These are phyloP conservation scores for Naganishia randhawae DNA, from an alignment of 768 basidiomycete species.

Conservation along the genomic window DNA sequence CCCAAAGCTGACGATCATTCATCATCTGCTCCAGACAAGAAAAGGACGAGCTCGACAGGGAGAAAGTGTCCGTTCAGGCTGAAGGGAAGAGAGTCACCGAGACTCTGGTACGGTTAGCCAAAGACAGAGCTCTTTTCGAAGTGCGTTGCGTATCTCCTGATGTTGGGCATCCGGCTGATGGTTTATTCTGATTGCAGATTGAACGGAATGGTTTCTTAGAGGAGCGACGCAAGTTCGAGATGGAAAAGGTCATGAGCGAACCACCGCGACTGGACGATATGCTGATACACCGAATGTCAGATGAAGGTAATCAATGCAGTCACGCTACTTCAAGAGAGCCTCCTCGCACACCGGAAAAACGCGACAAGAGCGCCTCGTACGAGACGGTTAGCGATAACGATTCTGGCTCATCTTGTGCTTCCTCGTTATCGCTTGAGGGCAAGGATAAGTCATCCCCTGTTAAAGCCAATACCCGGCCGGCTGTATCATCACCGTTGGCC, in stretches of 20 bases:
- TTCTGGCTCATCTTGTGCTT: background rate
- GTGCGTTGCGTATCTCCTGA: slow-evolving; percentile 31
- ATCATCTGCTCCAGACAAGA: slow-evolving; percentile 16
- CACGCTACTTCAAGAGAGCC: background rate
- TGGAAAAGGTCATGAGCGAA: slow-evolving; percentile 38
- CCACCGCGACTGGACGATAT: slow-evolving; percentile 9
- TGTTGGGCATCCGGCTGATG: background rate
- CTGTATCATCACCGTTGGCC: slow-evolving; percentile 26
- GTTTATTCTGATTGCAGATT: slow-evolving; percentile 30
- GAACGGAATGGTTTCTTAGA: slow-evolving; percentile 41
- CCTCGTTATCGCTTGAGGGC: too few species aligned
- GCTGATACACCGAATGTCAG: background rate
- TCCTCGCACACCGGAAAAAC: slow-evolving; percentile 11
- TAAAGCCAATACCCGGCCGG: slow-evolving; percentile 9
- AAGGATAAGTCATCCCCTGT: background rate
- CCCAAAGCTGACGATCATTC: background rate
- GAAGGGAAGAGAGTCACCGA: slow-evolving; percentile 36
- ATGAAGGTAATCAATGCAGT: background rate
- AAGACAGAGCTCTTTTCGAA: slow-evolving; percentile 41
- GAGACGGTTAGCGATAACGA: background rate
- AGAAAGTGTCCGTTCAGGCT: slow-evolving; percentile 32
- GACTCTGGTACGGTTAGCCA: slow-evolving; percentile 32
- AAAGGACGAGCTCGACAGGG: slow-evolving; percentile 19
- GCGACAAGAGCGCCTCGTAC: background rate
- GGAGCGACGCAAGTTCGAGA: slow-evolving; percentile 33